Evolutionary conservation across 208 protist genomes (phyloP).

Genomic region (Crithidia sp.): DNA sequence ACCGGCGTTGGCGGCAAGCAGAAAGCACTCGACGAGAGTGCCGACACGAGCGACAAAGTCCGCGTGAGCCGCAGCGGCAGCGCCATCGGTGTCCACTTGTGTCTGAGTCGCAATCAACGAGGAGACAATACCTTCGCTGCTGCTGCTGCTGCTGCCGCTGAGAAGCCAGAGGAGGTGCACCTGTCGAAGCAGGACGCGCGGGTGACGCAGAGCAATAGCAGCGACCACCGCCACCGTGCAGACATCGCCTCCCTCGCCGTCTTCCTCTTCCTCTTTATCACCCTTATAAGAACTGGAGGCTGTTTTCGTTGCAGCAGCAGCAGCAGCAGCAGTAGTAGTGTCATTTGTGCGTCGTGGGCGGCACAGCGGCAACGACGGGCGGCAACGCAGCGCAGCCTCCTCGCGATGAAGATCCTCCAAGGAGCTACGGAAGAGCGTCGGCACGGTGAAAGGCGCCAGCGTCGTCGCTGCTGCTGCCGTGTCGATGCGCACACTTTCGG

Average conservation of each 20-base stretch:
- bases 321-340: too few relatives aligned
- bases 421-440: constrained; percentile 25
- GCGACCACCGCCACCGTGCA: constrained; percentile 28
- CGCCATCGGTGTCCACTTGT: neutral
- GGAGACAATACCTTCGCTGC: neutral
- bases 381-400: constrained; percentile 2
- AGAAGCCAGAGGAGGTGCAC: constrained; percentile 28
- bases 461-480: neutral
- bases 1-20: constrained; percentile 20
- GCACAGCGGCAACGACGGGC: constrained; percentile 4
- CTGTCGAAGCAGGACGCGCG: constrained; percentile 45
- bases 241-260: neutral
- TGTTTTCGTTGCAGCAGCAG: too few relatives aligned
- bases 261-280: neutral
- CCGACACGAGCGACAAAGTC: constrained; percentile 12
- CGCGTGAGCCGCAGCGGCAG: neutral
- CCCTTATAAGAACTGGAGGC: too few relatives aligned
- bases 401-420: constrained; percentile 31
- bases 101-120: too few relatives aligned
- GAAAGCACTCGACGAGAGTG: constrained; percentile 22
- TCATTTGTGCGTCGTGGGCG: neutral
- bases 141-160: neutral
- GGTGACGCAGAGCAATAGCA: constrained; percentile 56
- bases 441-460: constrained; percentile 31
- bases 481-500: neutral